Percentiles rank a stretch among this genome's conserved stretches.
Evolutionary conservation across 345 rosid species (phyloP).

Genomic region (Adansonia digitata): DNA sequence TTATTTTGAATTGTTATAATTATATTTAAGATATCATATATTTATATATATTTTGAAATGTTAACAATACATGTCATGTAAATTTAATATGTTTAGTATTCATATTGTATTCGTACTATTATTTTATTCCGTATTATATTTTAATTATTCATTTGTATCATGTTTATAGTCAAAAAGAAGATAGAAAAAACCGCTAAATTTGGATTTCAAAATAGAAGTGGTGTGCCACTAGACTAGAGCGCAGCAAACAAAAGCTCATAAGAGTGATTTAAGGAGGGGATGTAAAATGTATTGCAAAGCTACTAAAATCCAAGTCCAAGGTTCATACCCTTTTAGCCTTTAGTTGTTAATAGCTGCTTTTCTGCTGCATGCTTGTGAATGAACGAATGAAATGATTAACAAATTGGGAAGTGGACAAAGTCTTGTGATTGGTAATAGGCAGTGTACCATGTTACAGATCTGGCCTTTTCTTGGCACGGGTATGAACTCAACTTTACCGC

Average conservation of each 20-base stretch:
- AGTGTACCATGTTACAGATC: not conserved
- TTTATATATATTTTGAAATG: too few relatives aligned
- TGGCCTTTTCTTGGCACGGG: conserved; percentile 22
- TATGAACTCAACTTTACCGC: not conserved
- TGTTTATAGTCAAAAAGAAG: too few relatives aligned
- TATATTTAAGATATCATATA: too few relatives aligned
- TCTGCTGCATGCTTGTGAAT: not conserved
- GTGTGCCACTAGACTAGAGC: not conserved
- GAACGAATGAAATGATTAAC: not conserved
- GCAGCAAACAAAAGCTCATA: not conserved
- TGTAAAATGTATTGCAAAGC: not conserved
- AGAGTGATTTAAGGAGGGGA: conserved; percentile 22
- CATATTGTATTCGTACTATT: too few relatives aligned
- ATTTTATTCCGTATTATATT: too few relatives aligned
- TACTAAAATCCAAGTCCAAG: conserved; percentile 31
- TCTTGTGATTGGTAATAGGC: conserved; percentile 17
- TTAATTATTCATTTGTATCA: too few relatives aligned
- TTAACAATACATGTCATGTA: too few relatives aligned
- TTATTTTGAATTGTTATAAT: too few relatives aligned
- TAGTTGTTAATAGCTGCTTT: conserved; percentile 1
- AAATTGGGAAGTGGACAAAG: conserved; percentile 8
- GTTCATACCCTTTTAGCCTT: conserved; percentile 9
- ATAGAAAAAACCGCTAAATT: conserved; percentile 9
- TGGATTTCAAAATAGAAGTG: not conserved
- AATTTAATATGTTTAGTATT: too few relatives aligned